Conservation (phyloP, 1,139 yeast species). For the Pichia sp. region DNA sequence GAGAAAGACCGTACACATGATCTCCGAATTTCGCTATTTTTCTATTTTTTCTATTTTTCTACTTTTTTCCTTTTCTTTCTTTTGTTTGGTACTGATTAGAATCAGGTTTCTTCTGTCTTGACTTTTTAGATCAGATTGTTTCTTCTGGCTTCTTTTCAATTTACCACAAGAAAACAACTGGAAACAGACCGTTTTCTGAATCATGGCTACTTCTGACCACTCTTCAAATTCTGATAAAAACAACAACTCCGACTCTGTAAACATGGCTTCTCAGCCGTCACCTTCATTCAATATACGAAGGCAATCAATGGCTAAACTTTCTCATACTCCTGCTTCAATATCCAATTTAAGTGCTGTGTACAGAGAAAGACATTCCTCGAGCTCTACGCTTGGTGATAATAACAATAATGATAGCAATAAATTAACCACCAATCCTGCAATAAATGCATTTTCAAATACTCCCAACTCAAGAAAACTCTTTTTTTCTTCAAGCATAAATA, state of each 20-base stretch:
- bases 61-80: too few relatives aligned
- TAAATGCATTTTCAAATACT: constrained; percentile 1
- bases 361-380: constrained; percentile 8
- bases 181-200: background rate
- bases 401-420: background rate
- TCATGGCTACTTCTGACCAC: background rate
- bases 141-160: too few relatives aligned
- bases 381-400: constrained; percentile 5
- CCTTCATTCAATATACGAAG: constrained; percentile 1
- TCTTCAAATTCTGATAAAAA: too few relatives aligned
- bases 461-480: constrained; percentile 9
- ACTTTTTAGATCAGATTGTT: too few relatives aligned
- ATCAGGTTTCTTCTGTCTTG: too few relatives aligned
- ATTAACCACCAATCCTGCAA: background rate
- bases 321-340: constrained; percentile 8
- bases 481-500: background rate
- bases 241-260: too few relatives aligned
- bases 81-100: too few relatives aligned
- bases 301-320: constrained; percentile 13
- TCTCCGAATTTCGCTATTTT: too few relatives aligned
- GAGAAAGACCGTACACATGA: too few relatives aligned
- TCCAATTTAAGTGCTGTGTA: constrained; percentile 9
- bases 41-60: too few relatives aligned
- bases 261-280: constrained; percentile 1
- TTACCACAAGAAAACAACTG: background rate